Evolutionary conservation across 2,329 filamentous ascomycete species (phyloP).

Genomic region (Helotiales sp.): DNA sequence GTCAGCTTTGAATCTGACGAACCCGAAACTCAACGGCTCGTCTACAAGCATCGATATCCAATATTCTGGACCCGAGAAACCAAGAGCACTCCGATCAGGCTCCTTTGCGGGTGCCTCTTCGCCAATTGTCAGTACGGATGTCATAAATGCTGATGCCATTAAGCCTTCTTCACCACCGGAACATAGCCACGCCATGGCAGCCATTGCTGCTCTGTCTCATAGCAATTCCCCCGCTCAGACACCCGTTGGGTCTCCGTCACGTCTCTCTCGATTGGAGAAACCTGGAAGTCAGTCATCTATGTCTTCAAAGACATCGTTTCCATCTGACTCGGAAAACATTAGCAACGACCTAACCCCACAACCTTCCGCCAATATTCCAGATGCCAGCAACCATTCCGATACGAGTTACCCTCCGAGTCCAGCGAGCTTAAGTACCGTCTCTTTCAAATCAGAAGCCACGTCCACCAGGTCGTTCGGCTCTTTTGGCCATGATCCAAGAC

Average conservation of each 20-base stretch:
- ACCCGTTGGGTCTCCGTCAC: conserved; percentile 50
- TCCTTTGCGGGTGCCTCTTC: conserved; percentile 67
- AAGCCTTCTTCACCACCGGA: conserved; percentile 60
- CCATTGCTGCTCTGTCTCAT: conserved; percentile 66
- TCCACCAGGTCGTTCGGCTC: conserved; percentile 49
- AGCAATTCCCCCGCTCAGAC: conserved; percentile 56
- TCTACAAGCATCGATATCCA: conserved; percentile 57
- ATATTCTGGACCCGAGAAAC: conserved; percentile 48
- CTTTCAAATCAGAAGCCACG: conserved; percentile 49
- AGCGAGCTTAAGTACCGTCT: conserved; percentile 44
- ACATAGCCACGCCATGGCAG: conserved; percentile 69
- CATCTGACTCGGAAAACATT: conserved; percentile 45
- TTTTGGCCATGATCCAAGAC: conserved; percentile 42
- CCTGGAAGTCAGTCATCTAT: conserved; percentile 55
- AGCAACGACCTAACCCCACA: conserved; percentile 43
- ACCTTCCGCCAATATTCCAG: conserved; percentile 27
- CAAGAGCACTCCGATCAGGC: conserved; percentile 62
- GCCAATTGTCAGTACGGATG: conserved; percentile 70
- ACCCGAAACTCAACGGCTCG: conserved; percentile 47
- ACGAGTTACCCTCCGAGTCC: conserved; percentile 41
- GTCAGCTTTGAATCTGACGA: conserved; percentile 36
- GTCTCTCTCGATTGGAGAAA: conserved; percentile 47
- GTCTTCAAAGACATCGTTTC: conserved; percentile 51
- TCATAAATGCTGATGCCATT: conserved; percentile 67
- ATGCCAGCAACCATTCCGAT: conserved; percentile 19